Percentiles rank a stretch among this genome's conserved stretches.
These are phyloP conservation scores for Physcia stellaris DNA, from an alignment of 495 filamentous ascomycete genomes.

Conservation along the genomic window DNA sequence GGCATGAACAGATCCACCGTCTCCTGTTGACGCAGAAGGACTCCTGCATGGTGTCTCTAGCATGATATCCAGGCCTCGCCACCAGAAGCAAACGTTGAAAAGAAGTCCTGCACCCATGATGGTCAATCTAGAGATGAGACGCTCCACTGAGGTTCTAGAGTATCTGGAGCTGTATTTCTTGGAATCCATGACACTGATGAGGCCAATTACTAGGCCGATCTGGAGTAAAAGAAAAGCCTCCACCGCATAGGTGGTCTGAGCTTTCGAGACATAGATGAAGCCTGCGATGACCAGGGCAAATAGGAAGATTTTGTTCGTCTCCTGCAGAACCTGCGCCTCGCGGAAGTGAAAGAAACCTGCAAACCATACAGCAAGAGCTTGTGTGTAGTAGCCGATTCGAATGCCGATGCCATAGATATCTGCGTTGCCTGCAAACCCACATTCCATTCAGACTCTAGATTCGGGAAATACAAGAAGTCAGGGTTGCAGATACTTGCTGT, in stretches of 20 bases:
- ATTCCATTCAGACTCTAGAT: too few species aligned
- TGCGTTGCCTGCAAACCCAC: constrained; percentile 19
- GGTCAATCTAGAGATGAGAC: constrained; percentile 3
- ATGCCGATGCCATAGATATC: constrained; percentile 26
- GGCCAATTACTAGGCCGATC: constrained; percentile 8
- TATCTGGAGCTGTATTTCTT: constrained; percentile 8
- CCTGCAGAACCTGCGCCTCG: constrained; percentile 9
- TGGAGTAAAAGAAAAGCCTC: constrained; percentile 16
- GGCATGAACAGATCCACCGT: too few species aligned
- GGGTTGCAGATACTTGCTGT: too few species aligned
- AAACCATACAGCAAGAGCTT: constrained; percentile 22
- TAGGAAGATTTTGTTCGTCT: constrained; percentile 5
- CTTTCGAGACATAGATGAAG: constrained; percentile 3
- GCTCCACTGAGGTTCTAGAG: constrained; percentile 1
- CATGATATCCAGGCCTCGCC: constrained; percentile 11
- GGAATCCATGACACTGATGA: constrained; percentile 6
- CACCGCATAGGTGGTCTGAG: constrained; percentile 6
- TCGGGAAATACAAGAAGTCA: too few species aligned
- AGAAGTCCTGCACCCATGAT: constrained; percentile 3
- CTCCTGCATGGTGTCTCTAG: constrained; percentile 12
- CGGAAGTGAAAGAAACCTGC: constrained; percentile 18
- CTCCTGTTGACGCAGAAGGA: too few species aligned
- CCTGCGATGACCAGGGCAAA: constrained; percentile 2
- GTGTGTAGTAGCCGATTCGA: constrained; percentile 26
- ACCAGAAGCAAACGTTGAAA: constrained; percentile 16